Conservation (phyloP, 2,329 filamentous ascomycete species). For the Nemania serpens region DNA sequence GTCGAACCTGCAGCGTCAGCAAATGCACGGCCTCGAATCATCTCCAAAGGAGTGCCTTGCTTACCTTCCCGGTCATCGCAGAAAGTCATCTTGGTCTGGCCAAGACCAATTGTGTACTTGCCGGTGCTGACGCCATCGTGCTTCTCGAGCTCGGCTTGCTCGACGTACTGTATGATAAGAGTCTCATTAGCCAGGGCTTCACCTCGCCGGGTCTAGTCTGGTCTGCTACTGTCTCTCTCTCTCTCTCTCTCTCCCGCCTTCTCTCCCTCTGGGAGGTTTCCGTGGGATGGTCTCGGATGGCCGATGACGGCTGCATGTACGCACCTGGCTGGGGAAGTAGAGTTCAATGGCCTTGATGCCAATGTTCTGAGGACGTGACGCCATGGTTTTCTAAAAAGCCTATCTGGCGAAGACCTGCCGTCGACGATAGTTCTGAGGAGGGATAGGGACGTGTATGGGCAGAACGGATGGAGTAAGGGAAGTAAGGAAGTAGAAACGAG, state of each 20-base stretch:
- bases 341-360: constrained; percentile 93
- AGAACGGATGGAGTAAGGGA: constrained; percentile 9
- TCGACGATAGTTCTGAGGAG: constrained; percentile 1
- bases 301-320: constrained; percentile 39
- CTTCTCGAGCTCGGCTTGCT: constrained; percentile 81
- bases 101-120: constrained; percentile 90
- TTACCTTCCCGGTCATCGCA: constrained; percentile 87
- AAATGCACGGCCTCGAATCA: neutral
- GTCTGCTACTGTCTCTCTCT: neutral
- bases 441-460: constrained; percentile 7
- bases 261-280: too few relatives aligned
- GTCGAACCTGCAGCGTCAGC: constrained; percentile 7
- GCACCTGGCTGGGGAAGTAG: constrained; percentile 84
- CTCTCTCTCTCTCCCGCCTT: neutral
- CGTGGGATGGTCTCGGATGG: constrained; percentile 3
- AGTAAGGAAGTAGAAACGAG: constrained; percentile 13
- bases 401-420: constrained; percentile 15
- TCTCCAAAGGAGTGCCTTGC: constrained; percentile 32
- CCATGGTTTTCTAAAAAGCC: constrained; percentile 55
- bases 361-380: constrained; percentile 80
- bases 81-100: constrained; percentile 91
- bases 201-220: too few relatives aligned
- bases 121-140: constrained; percentile 81
- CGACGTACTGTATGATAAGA: constrained; percentile 68
- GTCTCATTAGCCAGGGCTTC: constrained; percentile 28